A percentile compares a stretch with the other conserved stretches of the same genome.
phyloP scores from a whole-genome alignment of 192 early-diverging fungal species.

The Backusella australiensis region DNA sequence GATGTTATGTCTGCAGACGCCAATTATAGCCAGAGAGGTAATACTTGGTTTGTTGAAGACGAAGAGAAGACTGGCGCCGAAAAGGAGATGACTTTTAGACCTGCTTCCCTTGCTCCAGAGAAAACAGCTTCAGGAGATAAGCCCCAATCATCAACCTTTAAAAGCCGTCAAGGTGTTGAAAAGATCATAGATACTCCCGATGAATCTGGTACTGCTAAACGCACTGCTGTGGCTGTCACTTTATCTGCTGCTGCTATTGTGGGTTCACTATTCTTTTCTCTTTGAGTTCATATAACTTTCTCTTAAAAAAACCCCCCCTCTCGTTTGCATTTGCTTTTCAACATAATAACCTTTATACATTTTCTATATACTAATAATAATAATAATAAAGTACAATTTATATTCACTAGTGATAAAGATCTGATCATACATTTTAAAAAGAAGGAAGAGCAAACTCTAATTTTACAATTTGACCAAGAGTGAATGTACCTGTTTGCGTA shows the following conservation, averaged over 20 bases:
- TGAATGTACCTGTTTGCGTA: too few relatives aligned
- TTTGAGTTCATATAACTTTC: not conserved
- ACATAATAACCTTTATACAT: not conserved
- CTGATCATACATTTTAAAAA: too few relatives aligned
- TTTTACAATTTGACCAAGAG: too few relatives aligned
- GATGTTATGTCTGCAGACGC: not conserved
- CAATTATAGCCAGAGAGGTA: not conserved
- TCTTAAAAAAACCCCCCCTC: not conserved
- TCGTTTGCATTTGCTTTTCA: not conserved
- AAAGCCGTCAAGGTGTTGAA: not conserved
- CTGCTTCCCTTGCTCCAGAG: not conserved
- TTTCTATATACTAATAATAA: not conserved
- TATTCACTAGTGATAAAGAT: not conserved
- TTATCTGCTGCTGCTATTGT: not conserved
- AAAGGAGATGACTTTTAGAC: not conserved
- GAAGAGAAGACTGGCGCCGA: not conserved
- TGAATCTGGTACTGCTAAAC: not conserved
- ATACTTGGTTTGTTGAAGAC: not conserved
- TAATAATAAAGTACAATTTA: not conserved
- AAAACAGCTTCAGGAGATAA: not conserved
- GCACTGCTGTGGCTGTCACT: not conserved
- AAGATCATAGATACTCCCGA: not conserved
- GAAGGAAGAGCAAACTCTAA: too few relatives aligned
- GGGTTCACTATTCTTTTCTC: not conserved
- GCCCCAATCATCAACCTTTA: not conserved